Base-by-base conservation (phyloP, 441 rosid species). In the Biscutella auriculata region DNA sequence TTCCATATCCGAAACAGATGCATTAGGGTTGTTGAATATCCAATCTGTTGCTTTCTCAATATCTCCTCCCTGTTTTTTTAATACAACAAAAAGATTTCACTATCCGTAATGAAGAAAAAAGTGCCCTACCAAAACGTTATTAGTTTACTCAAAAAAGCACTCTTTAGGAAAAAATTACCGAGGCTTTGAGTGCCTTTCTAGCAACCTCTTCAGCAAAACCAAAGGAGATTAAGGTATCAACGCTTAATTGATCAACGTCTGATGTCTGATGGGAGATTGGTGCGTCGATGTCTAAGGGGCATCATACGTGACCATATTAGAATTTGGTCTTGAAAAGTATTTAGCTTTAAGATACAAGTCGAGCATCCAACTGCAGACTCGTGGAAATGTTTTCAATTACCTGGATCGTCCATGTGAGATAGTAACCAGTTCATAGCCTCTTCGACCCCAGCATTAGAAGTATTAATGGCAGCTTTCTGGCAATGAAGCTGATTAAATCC, bases 381-480 rank as follows among this genome's bases (percentile, higher is more conserved):
- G 13, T 32, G 15, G 21, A 34, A 53, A 6, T 17, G 26, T 52
- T 27, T n/a, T 62, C 10, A 53, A 34, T 58, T 78, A 88, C 98
- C 98, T 72, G 95, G 79, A 74, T 88, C 96, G 67, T 83, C 93
- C 96, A 84, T 79, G 79, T 93, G 95, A 54, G 84, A 75, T 57
- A 93, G 83, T 52, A 93, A 68, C 98, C 98, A 93, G 67, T 83
- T 93, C 97, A 82, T 88, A 27, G 98, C 97, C 73, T 87, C 97
- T 72, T 93, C 97, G 8, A 85, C 82, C 53, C 98, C 98, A 48
- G 74, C 74, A 71, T 88, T 93, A 42, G 77, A 82, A 36, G 98
- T 83, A 61, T 74, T 80, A 65, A 93, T 76, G 55, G 90, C 95
- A 48, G 97, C 97, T 78, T 93, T 93, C 85, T 88, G 78, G 71